Percentiles rank a stretch among this genome's conserved stretches.
Evolutionary conservation across 2,329 filamentous ascomycete genomes (phyloP).

Genomic region (Aulographum hederae): DNA sequence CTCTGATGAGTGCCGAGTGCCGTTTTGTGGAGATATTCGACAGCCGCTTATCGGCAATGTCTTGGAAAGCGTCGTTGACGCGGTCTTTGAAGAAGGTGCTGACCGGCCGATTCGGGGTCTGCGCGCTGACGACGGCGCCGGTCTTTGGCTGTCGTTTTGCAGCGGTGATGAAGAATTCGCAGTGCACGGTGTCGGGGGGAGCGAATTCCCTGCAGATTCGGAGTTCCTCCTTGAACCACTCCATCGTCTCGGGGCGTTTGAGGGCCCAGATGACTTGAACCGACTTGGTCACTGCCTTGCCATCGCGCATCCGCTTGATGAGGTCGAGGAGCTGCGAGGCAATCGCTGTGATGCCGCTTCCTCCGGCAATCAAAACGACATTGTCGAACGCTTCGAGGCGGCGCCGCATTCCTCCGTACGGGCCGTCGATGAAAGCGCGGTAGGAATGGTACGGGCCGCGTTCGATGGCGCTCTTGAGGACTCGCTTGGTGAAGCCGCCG

Average conservation of each 20-base stretch:
- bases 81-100: constrained; percentile 69
- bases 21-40: constrained; percentile 31
- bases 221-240: constrained; percentile 94
- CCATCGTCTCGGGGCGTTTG: constrained; percentile 80
- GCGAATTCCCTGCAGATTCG: constrained; percentile 81
- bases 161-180: constrained; percentile 86
- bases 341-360: constrained; percentile 84
- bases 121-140: constrained; percentile 15
- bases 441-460: constrained; percentile 87
- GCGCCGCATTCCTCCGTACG: constrained; percentile 85
- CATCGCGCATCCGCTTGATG: constrained; percentile 92
- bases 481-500: constrained; percentile 71
- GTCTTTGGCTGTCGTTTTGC: constrained; percentile 34
- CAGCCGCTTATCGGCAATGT: constrained; percentile 55
- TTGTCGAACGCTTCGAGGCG: constrained; percentile 86
- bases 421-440: constrained; percentile 79
- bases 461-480: constrained; percentile 64
- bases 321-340: constrained; percentile 81
- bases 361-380: constrained; percentile 80
- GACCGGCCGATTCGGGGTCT: constrained; percentile 34
- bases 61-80: constrained; percentile 73
- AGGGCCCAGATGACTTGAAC: constrained; percentile 90
- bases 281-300: constrained; percentile 79
- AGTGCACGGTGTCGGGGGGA: constrained; percentile 73
- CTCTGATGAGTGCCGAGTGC: constrained; percentile 65